A percentile compares a stretch with the other conserved stretches of the same genome.
Conservation (phyloP, 176 grass and related monocot genomes). For the Carex littledalei region DNA sequence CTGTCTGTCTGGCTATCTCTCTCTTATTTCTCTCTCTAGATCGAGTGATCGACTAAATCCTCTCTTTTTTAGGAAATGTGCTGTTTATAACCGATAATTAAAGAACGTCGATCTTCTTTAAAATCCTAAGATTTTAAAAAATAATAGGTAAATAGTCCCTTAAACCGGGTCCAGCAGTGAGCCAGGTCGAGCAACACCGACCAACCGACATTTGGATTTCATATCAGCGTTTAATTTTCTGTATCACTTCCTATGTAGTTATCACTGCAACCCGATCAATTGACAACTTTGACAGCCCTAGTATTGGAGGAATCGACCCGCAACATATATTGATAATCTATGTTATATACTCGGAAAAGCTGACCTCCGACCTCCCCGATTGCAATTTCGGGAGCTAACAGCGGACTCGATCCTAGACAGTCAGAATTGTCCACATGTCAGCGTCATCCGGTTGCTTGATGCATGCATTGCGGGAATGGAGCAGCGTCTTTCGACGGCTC, state of each 20-base stretch:
- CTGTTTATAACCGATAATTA: constrained; percentile 25
- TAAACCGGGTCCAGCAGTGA: constrained; percentile 10
- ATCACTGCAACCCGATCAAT: neutral
- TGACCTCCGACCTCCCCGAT: neutral
- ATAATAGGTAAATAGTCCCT: constrained; percentile 18
- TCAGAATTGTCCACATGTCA: neutral
- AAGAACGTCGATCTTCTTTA: neutral
- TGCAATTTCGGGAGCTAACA: neutral
- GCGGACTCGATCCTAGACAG: neutral
- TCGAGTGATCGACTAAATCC: constrained; percentile 4
- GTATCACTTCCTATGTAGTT: neutral
- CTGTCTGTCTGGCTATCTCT: neutral
- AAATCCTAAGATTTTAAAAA: neutral
- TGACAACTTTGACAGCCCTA: neutral
- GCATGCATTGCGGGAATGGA: neutral
- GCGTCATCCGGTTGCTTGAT: neutral
- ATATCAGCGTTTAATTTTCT: neutral
- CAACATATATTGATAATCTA: neutral
- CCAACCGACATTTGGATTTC: constrained; percentile 17
- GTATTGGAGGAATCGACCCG: neutral
- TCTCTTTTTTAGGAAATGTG: constrained; percentile 16
- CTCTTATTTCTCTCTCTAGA: constrained; percentile 13
- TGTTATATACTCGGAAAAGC: neutral
- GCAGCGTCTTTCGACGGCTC: neutral
- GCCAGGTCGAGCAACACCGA: constrained; percentile 24